Evolutionary conservation across 768 basidiomycete genomes (phyloP), one percentile per base, ranked within the genome.

Genomic region (Crepidotus variabilis): DNA sequence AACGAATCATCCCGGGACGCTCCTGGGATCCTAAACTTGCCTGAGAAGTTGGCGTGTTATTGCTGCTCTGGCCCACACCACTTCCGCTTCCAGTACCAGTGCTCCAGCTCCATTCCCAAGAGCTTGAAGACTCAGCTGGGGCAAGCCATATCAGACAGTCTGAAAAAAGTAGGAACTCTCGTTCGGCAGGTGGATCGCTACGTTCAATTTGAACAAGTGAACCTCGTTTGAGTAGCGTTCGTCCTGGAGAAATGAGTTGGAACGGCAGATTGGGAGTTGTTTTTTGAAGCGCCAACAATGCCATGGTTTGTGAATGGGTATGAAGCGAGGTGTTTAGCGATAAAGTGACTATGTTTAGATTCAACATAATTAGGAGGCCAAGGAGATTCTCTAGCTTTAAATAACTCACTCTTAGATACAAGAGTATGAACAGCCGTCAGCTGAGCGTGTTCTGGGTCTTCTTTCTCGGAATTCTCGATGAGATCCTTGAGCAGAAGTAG

Each of bases 401-500:
- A 64, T 79, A 22, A 57, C 71, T 52, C 62, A 91, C 92, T 90
- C 72, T 88, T 92, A 2, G 86, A 84, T 1, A 92, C 87, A 11
- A 92, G 78, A 0, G 74, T 73, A 60, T 86, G 83, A 1, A 81
- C 87, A 36, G 78, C 72, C 32, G 75, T 78, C 22, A 94, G 74
- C 24, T 81, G 81, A 2, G 72, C 72, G 63, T 87, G 77, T 66
- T 94, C 92, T n/a, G 79, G 75, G 58, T 89, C 86, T 2, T 83
- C 82, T 3, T 75, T 70, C 35, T 80, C 78, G 14, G 87, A 90
- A 57, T 83, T 82, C n/a, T 69, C 68, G 34, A 92, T 83, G 35
- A 94, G 77, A 66, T 95, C 92, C 69, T 86, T 92, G 51, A 94
- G 79, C 10, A 95, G 74, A 10, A 95, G 78, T 7, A 93, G 78